These are phyloP conservation scores for Pyricularia grisea DNA, from an alignment of 2,329 filamentous ascomycete species.

Conservation along the genomic window DNA sequence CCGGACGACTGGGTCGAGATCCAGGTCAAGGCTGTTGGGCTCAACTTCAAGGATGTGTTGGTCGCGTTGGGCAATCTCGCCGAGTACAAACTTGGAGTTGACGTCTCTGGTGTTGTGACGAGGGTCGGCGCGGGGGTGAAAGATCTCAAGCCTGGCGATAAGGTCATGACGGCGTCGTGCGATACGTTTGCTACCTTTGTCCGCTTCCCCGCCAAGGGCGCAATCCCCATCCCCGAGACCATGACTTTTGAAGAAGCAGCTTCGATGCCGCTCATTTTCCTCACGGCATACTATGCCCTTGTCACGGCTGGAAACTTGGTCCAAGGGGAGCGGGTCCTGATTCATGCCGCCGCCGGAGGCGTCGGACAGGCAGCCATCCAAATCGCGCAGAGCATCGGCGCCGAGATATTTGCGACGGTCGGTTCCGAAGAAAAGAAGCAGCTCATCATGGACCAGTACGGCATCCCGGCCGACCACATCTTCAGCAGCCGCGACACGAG, in stretches of 20 bases:
- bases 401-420: constrained; percentile 23
- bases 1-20: constrained; percentile 11
- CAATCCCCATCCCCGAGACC: constrained; percentile 25
- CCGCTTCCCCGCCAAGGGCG: constrained; percentile 11
- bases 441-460: constrained; percentile 15
- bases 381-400: constrained; percentile 7
- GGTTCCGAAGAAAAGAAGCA: constrained; percentile 23
- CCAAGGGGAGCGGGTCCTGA: constrained; percentile 10
- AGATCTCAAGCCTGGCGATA: neutral
- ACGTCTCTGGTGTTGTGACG: constrained; percentile 21
- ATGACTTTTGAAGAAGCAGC: constrained; percentile 16
- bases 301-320: constrained; percentile 13
- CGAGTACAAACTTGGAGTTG: constrained; percentile 19
- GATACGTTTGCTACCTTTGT: neutral
- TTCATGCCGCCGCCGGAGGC: constrained; percentile 12
- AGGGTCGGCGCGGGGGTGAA: constrained; percentile 17
- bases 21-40: constrained; percentile 13
- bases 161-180: too few relatives aligned
- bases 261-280: constrained; percentile 14
- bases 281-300: constrained; percentile 17
- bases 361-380: constrained; percentile 12
- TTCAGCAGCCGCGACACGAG: constrained; percentile 17
- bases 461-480: constrained; percentile 20
- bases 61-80: constrained; percentile 22
- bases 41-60: constrained; percentile 27